Conservation (phyloP, 257 asterid species). For the Solanum paucissectum region DNA sequence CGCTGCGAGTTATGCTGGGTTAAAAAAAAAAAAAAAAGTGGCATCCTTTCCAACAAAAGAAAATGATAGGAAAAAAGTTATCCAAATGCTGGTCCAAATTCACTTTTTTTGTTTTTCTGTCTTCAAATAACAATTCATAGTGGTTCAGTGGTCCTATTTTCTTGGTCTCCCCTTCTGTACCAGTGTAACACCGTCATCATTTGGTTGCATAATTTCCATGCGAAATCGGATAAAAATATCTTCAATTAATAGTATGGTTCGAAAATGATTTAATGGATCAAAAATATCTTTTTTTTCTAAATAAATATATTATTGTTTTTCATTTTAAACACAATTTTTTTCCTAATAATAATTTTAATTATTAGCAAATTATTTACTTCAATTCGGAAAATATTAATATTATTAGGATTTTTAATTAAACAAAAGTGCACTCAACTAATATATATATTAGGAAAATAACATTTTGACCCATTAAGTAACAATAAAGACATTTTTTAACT, state of each 20-base stretch:
- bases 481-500: not conserved
- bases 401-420: not conserved
- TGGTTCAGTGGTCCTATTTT: slow-evolving; percentile 36
- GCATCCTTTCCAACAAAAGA: not conserved
- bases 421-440: not conserved
- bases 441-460: not conserved
- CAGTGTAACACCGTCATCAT: not conserved
- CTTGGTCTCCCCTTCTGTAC: not conserved
- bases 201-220: slow-evolving; percentile 3
- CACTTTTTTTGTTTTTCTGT: slow-evolving; percentile 23
- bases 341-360: not conserved
- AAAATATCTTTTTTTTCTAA: too few species aligned
- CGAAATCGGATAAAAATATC: too few species aligned
- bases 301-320: too few species aligned
- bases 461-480: not conserved
- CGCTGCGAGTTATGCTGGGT: too few species aligned
- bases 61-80: not conserved
- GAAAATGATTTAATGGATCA: too few species aligned
- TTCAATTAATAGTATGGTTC: too few species aligned
- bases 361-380: not conserved
- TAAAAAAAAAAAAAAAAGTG: not conserved
- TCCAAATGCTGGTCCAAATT: not conserved
- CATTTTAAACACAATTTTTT: not conserved
- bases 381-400: too few species aligned
- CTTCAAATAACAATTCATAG: slow-evolving; percentile 46